Percentiles rank a stretch among this genome's conserved stretches.
These are phyloP conservation scores for Phytomonas serpens DNA, from an alignment of 208 protist genomes.

Conservation along the genomic window DNA sequence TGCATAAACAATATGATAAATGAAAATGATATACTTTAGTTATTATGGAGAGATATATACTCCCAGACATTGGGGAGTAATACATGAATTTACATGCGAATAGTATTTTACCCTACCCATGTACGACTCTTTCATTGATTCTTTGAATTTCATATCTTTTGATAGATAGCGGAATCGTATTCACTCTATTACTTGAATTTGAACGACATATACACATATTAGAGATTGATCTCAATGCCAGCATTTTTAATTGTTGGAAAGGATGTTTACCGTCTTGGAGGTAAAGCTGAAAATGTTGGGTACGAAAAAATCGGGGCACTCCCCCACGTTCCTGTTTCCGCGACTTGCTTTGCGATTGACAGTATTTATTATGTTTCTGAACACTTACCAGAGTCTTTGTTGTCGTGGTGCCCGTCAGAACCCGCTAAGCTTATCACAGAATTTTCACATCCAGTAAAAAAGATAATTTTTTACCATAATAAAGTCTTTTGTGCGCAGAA, in stretches of 20 bases:
- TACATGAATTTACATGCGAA: not conserved
- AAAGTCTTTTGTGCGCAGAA: slow-evolving; percentile 45
- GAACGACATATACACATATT: not conserved
- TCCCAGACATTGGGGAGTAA: not conserved
- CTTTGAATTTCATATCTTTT: slow-evolving; percentile 8
- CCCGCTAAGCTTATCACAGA: not conserved
- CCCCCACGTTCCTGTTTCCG: not conserved
- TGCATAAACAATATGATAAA: not conserved
- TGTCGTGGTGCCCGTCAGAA: not conserved
- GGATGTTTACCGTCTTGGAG: not conserved
- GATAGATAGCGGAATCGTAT: slow-evolving; percentile 15
- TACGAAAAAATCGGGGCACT: not conserved
- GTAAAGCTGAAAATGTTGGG: slow-evolving; percentile 9
- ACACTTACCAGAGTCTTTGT: not conserved
- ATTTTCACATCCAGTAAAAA: not conserved
- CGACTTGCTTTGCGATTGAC: not conserved
- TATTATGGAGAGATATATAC: slow-evolving; percentile 7
- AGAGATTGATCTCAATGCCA: not conserved
- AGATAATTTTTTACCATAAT: slow-evolving; percentile 46
- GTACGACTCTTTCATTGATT: not conserved
- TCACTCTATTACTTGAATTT: not conserved
- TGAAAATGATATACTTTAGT: not conserved
- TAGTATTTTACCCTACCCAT: not conserved
- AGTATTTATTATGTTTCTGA: not conserved
- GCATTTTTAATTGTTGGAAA: not conserved